Evolutionary conservation across 345 rosid genomes (phyloP), one percentile per base, ranked within the genome.

Genomic region (Sisymbrium irio): DNA sequence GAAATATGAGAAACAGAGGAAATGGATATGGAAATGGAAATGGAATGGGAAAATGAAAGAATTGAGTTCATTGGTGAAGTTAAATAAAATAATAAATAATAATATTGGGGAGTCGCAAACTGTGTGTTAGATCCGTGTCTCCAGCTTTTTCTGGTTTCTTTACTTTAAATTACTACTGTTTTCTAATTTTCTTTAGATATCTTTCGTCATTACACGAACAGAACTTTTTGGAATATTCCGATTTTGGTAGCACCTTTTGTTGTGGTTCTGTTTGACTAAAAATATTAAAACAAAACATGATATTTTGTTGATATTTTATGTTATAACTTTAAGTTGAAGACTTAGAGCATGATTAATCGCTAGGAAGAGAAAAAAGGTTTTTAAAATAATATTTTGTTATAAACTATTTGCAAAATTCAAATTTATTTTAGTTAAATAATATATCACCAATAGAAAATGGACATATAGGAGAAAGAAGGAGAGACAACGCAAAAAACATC

Each of bases 91-190:
- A 60, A 6, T 20, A 36, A 36, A 22, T 22, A 22, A 1, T 22
- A 27, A 3, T 47, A 1, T 30, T 6, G 3, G 61, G 39, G 6
- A 56, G 22, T 40, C 35, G 8, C 12, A 25, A 28, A 63, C 12
- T 63, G 39, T 15, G 67, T n/a, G 67, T n/a, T 6, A 19, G 69
- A 50, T 50, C 62, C 60, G 76, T 59, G 74, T 42, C 14, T 49
- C 20, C 42, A 50, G 9, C 15, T 36, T 50, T 62, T 46, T 46
- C 5, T 33, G 45, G 41, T 47, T 20, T 59, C 4, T 8, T 70
- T 41, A 6, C 7, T 58, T 58, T 49, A 19, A 13, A 4, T 37
- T 4, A 57, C 47, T 49, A 11, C 7, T 12, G 10, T 58, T 58
- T 20, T 30, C 9, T 14, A 44, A 33, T 64, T 58, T 57, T 58